phyloP scores from a whole-genome alignment of 129 eudicot species.

The Centrapalus pauciflorus region DNA sequence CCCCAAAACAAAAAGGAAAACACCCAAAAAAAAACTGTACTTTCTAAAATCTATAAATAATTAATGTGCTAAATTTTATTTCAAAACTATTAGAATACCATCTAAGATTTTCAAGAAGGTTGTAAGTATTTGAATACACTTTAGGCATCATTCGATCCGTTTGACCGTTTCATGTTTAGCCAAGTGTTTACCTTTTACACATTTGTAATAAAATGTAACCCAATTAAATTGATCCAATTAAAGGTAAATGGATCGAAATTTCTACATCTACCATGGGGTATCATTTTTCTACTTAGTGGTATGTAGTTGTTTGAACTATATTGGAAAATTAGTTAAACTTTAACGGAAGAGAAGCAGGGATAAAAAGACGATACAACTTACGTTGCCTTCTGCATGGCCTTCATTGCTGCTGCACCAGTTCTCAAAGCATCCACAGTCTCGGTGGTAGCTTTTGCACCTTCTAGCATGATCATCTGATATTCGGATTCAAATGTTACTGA shows the following conservation, averaged over 20 bases:
- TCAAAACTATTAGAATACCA: no score
- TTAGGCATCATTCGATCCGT: neutral
- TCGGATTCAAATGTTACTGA: neutral
- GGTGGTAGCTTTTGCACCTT: slow-evolving; percentile 43
- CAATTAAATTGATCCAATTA: neutral
- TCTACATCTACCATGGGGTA: neutral
- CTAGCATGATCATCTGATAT: slow-evolving; percentile 35
- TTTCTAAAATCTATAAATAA: no score
- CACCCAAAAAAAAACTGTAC: no score
- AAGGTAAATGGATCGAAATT: neutral
- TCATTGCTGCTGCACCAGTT: slow-evolving; percentile 39
- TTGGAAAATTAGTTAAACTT: neutral
- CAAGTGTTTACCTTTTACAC: neutral
- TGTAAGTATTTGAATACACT: no score
- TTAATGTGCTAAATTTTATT: no score
- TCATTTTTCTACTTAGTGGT: neutral
- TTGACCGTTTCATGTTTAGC: neutral
- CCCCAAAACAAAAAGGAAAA: no score
- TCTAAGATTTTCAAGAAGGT: no score
- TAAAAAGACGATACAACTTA: slow-evolving; percentile 15
- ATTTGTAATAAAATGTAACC: neutral
- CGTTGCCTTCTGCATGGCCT: slow-evolving; percentile 46
- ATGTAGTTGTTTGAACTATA: neutral
- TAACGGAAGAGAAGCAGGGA: neutral
- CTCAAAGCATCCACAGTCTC: slow-evolving; percentile 45